phyloP scores from a whole-genome alignment of 2,329 filamentous ascomycete genomes.

The Cladosporium oxysporum region DNA sequence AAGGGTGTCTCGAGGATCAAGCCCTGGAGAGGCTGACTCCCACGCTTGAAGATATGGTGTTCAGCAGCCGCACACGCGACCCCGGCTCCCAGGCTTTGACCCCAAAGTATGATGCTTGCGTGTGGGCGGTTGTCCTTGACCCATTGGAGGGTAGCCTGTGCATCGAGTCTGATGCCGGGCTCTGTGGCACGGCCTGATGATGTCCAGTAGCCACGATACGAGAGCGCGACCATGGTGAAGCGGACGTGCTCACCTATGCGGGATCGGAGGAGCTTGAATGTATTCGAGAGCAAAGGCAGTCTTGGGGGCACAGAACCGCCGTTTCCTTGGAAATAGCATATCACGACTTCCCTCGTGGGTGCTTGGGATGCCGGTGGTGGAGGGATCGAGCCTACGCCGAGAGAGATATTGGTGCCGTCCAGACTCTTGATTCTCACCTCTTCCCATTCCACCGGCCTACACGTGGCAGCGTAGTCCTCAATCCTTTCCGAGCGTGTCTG shows the following conservation, averaged over 20 bases:
- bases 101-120: slow-evolving; percentile 64
- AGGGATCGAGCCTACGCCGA: slow-evolving; percentile 52
- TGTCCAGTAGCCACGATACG: slow-evolving; percentile 75
- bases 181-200: slow-evolving; percentile 72
- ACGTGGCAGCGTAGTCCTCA: slow-evolving; percentile 61
- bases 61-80: slow-evolving; percentile 65
- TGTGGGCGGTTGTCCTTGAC: slow-evolving; percentile 48
- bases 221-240: slow-evolving; percentile 50
- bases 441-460: slow-evolving; percentile 65
- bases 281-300: slow-evolving; percentile 48
- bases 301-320: slow-evolving; percentile 49
- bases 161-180: slow-evolving; percentile 68
- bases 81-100: slow-evolving; percentile 74
- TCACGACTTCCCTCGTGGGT: slow-evolving; percentile 34
- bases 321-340: slow-evolving; percentile 55
- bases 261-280: slow-evolving; percentile 46
- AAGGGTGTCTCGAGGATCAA: slow-evolving; percentile 77
- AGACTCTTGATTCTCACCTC: slow-evolving; percentile 61
- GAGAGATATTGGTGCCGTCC: slow-evolving; percentile 66
- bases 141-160: slow-evolving; percentile 65
- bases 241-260: slow-evolving; percentile 21
- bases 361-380: neutral
- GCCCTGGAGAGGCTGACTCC: slow-evolving; percentile 33
- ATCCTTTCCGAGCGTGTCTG: slow-evolving; percentile 68
- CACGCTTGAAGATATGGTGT: slow-evolving; percentile 43